phyloP scores from a whole-genome alignment of 768 basidiomycete genomes.

The Ramaria sp. region DNA sequence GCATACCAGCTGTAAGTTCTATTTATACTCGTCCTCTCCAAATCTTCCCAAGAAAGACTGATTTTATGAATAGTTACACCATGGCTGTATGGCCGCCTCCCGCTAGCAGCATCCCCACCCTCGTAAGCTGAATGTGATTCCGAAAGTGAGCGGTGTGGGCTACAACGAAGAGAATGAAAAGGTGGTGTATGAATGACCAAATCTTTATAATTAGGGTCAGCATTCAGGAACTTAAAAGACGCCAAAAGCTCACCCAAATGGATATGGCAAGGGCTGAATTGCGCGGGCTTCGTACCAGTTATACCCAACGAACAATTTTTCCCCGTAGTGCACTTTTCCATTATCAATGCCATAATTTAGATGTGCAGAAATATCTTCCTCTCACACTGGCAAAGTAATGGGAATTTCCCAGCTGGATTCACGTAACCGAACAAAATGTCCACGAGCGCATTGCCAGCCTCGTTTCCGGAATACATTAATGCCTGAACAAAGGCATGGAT shows the following conservation, averaged over 20 bases:
- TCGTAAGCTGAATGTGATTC: conserved; percentile 24
- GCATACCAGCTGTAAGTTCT: too few species aligned
- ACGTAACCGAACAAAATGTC: conserved; percentile 54
- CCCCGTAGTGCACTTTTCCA: conserved; percentile 41
- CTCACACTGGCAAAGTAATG: conserved; percentile 45
- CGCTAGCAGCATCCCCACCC: too few species aligned
- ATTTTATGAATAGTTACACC: too few species aligned
- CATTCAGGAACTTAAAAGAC: background rate
- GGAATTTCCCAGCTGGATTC: conserved; percentile 54
- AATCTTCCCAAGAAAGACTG: too few species aligned
- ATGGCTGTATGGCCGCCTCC: too few species aligned
- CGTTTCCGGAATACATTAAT: conserved; percentile 61
- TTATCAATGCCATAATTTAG: conserved; percentile 49
- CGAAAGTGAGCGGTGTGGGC: conserved; percentile 22
- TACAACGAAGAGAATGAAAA: conserved; percentile 44
- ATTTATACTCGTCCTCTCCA: too few species aligned
- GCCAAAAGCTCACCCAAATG: conserved; percentile 43
- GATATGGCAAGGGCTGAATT: conserved; percentile 49
- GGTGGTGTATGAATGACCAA: conserved; percentile 66
- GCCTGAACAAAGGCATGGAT: conserved; percentile 63
- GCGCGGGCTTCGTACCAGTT: conserved; percentile 49
- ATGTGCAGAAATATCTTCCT: conserved; percentile 54
- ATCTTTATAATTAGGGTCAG: conserved; percentile 24
- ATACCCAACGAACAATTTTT: conserved; percentile 61
- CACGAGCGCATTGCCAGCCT: conserved; percentile 51